Evolutionary conservation across 2,329 filamentous ascomycete genomes (phyloP), one percentile per base, ranked within the genome.

Genomic region (Boeremia lycopersici): DNA sequence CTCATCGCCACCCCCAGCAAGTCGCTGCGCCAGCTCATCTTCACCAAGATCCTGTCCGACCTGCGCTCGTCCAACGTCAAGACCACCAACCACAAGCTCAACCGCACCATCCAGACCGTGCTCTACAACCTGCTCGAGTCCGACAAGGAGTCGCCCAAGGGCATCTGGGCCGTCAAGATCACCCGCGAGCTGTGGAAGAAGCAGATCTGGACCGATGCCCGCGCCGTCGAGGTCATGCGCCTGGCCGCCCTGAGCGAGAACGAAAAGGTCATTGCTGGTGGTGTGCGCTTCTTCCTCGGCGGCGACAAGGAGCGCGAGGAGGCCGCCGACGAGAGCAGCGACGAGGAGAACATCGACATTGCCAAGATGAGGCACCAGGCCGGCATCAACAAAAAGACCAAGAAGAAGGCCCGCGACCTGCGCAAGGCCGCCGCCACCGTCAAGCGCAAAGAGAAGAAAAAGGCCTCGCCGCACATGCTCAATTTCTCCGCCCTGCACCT

Each of bases 181-280:
- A 96, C 93, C 4, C 85, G 93, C 59, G 95, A 99, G 78, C 81
- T 99, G 70, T 99, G 95, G 95, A 96, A 93, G 77, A 85, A 93
- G 41, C 93, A 97, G 67, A 88, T 98, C 60, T 99, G 95, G 95
- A 91, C 90, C 9, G 95, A 99, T 68, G 86, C 92, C 2, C 95
- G 93, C 74, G 88, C 93, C 0, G 95, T 98, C n/a, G 92, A 96
- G 69, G 90, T 98, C 62, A 98, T 99, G 93, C 96, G 96, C 77
- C 90, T 96, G 76, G 92, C 93, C 0, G 87, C 89, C 49, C 78
- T 99, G 52, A 87, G 91, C 3, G 89, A 96, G 46, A 96, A 97
- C 65, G 91, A 96, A 67, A 99, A 99, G 78, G 92, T 98, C 3
- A 86, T 95, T 25, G 81, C 89, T 6, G 91, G 92, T 13, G 93